Percentiles rank a stretch among this genome's conserved stretches.
Evolutionary conservation across 2,329 filamentous ascomycete genomes (phyloP).

Genomic region (Pseudogymnoascus sp.): DNA sequence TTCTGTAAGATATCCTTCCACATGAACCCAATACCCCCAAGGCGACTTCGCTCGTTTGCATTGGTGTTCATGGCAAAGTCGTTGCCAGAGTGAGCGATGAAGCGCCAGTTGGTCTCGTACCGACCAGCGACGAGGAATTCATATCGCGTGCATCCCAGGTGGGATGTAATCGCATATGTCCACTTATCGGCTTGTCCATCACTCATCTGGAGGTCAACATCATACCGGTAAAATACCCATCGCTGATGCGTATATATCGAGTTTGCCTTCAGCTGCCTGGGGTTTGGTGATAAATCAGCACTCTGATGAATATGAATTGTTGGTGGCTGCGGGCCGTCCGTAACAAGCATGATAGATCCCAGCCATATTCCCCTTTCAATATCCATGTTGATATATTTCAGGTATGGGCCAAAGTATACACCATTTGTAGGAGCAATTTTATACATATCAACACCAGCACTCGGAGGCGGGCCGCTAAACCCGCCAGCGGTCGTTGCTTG

Average conservation of each 20-base stretch:
- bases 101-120: slow-evolving; percentile 86
- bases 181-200: slow-evolving; percentile 74
- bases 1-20: slow-evolving; percentile 99
- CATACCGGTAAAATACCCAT: slow-evolving; percentile 95
- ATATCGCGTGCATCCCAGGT: slow-evolving; percentile 94
- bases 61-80: slow-evolving; percentile 87
- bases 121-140: slow-evolving; percentile 92
- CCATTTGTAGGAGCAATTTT: slow-evolving; percentile 89
- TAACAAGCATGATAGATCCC: slow-evolving; percentile 87
- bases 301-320: slow-evolving; percentile 95
- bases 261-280: slow-evolving; percentile 72
- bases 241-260: slow-evolving; percentile 83
- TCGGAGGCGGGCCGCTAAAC: slow-evolving; percentile 81
- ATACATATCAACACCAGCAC: slow-evolving; percentile 86
- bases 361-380: slow-evolving; percentile 84
- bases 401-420: slow-evolving; percentile 94
- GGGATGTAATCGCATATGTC: slow-evolving; percentile 97
- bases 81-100: slow-evolving; percentile 91
- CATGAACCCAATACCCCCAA: slow-evolving; percentile 90
- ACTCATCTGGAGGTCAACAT: slow-evolving; percentile 82
- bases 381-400: slow-evolving; percentile 96
- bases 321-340: slow-evolving; percentile 82
- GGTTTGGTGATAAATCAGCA: slow-evolving; percentile 84
- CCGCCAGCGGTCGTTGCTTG: slow-evolving; percentile 70
- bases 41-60: slow-evolving; percentile 72